Evolutionary conservation across 345 rosid species (phyloP).

Genomic region (Corymbia maculata): DNA sequence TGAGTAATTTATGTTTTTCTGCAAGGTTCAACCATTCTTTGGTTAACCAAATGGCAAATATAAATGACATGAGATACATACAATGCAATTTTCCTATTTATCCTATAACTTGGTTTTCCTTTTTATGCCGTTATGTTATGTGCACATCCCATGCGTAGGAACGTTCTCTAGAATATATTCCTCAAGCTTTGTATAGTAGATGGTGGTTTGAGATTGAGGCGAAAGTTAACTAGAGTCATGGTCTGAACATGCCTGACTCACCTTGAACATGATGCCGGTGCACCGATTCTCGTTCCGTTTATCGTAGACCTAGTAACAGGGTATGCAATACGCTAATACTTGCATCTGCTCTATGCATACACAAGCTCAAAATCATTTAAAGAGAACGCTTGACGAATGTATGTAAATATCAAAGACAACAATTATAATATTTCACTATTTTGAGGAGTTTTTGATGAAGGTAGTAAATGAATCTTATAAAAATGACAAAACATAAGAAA

Average conservation of each 20-base stretch:
- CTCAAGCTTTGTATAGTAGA: not conserved
- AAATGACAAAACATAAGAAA: no score
- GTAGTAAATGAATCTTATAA: no score
- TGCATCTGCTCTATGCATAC: not conserved
- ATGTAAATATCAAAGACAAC: not conserved
- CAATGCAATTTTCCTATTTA: no score
- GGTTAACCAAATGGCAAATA: no score
- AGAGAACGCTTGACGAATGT: not conserved
- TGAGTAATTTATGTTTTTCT: no score
- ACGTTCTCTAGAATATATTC: conserved; percentile 35
- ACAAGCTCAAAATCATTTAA: not conserved
- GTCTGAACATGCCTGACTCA: not conserved
- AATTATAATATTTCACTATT: no score
- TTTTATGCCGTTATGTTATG: conserved; percentile 2
- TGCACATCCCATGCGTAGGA: conserved; percentile 30
- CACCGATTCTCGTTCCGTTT: not conserved
- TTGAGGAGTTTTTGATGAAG: no score
- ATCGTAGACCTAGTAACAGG: not conserved
- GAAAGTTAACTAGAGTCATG: not conserved
- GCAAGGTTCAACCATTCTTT: no score
- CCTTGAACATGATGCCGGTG: not conserved
- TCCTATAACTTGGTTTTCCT: conserved; percentile 1
- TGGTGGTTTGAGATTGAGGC: not conserved
- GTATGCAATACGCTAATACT: not conserved
- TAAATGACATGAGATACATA: no score